These are phyloP conservation scores for Linum tenue DNA, from an alignment of 345 rosid genomes.

Conservation along the genomic window DNA sequence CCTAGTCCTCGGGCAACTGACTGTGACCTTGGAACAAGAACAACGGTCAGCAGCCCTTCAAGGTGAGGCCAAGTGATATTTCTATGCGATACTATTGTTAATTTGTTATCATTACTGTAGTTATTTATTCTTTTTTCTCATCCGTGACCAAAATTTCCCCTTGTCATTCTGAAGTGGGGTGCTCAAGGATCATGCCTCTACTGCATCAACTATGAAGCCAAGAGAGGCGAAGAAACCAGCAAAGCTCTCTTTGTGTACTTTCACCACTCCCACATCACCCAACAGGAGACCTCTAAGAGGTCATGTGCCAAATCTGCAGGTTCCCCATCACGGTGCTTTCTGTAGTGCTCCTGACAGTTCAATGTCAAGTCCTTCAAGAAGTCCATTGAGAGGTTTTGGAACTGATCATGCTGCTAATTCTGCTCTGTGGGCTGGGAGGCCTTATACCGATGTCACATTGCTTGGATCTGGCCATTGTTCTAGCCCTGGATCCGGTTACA, in stretches of 20 bases:
- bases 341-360: conserved; percentile 91
- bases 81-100: conserved; percentile 15
- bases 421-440: conserved; percentile 62
- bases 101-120: background rate
- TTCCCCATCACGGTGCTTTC: conserved; percentile 53
- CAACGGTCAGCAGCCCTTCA: conserved; percentile 45
- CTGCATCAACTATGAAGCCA: conserved; percentile 31
- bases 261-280: conserved; percentile 52
- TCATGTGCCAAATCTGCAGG: conserved; percentile 60
- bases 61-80: conserved; percentile 35
- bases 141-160: conserved; percentile 11
- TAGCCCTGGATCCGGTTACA: conserved; percentile 94
- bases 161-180: conserved; percentile 27
- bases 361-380: conserved; percentile 96
- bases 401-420: conserved; percentile 58
- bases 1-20: conserved; percentile 67
- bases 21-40: conserved; percentile 54
- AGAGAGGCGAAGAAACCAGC: conserved; percentile 61
- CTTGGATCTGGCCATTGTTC: conserved; percentile 95
- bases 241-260: conserved; percentile 35
- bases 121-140: conserved; percentile 6
- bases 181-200: conserved; percentile 44
- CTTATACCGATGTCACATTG: conserved; percentile 60
- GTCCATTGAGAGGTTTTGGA: conserved; percentile 73
- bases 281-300: conserved; percentile 43